These are phyloP conservation scores for Neocucurbitaria cava DNA, from an alignment of 2,329 filamentous ascomycete genomes.

Conservation along the genomic window DNA sequence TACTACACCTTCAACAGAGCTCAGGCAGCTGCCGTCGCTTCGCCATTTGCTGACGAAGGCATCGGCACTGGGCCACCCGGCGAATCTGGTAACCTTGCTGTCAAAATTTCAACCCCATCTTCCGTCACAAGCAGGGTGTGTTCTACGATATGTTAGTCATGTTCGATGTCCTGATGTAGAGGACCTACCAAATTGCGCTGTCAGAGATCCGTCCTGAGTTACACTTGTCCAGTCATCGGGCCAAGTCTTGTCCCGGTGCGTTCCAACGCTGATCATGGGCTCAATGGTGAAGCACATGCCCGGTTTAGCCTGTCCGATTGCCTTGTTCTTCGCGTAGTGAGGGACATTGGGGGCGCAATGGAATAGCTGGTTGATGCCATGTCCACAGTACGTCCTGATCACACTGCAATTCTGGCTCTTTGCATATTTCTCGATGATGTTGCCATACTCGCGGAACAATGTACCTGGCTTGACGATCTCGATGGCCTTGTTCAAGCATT, in stretches of 20 bases:
- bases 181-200: conserved; percentile 85
- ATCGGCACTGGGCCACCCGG: conserved; percentile 76
- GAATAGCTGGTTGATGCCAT: conserved; percentile 93
- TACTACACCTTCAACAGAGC: neutral
- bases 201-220: conserved; percentile 85
- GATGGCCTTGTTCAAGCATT: conserved; percentile 90
- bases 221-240: conserved; percentile 98
- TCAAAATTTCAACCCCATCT: conserved; percentile 80
- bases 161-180: neutral
- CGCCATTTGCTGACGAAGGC: conserved; percentile 49
- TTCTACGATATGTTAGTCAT: conserved; percentile 57
- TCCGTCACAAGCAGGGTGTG: conserved; percentile 86
- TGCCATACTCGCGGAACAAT: conserved; percentile 90
- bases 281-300: conserved; percentile 99
- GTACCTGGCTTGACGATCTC: conserved; percentile 91
- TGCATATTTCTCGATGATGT: conserved; percentile 93
- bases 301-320: conserved; percentile 88
- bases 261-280: conserved; percentile 95
- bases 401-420: conserved; percentile 86
- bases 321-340: conserved; percentile 98
- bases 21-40: conserved; percentile 27
- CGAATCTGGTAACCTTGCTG: conserved; percentile 73
- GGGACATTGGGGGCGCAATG: conserved; percentile 93
- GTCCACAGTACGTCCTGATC: conserved; percentile 94
- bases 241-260: conserved; percentile 93